Evolutionary conservation across 257 asterid genomes (phyloP), one percentile per base, ranked within the genome.

Genomic region (Sherardia arvensis): DNA sequence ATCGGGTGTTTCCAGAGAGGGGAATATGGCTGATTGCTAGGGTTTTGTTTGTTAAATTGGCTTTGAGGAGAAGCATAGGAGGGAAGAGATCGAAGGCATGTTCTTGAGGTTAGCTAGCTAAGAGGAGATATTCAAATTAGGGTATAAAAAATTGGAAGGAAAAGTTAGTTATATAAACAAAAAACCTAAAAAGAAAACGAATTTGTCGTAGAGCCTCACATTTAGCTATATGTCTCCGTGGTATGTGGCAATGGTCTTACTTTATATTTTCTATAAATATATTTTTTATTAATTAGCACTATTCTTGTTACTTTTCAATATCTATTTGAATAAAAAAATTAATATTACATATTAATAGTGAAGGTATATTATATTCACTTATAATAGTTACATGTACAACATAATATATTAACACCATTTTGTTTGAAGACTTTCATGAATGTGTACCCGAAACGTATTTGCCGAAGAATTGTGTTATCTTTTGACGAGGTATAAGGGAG

Each of bases 161-260:
- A 64, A 64, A 67, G 74, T 77, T 75, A 0, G 80, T 73, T 58
- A 56, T 78, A 76, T 72, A 77, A 76, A 26, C 10, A 9, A 58
- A 58, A 58, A 43, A 43, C 51, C 7, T 43, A 43, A 14, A 43
- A 43, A 43, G 21, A 43, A 15, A 43, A 15, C 51, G 21, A 29
- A 74, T 66, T 29, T 30, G 62, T 47, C 68, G 95, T 59, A 14
- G 34, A 75, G 55, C 86, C 95, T 73, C 61, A 53, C 70, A 72
- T 34, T 70, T 62, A 43, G 54, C 66, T 74, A 56, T 53, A 23
- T 36, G 69, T 59, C 63, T 65, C 33, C 72, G 66, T 65, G 62
- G 56, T 68, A 18, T n/a, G 27, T 20, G 56, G 25, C 56, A 49
- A 2, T 49, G 56, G 51, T 38, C 47, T 18, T 18, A 38, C 47